phyloP scores from a whole-genome alignment of 169 alveolate genomes.

The Plasmodium knowlesi region DNA sequence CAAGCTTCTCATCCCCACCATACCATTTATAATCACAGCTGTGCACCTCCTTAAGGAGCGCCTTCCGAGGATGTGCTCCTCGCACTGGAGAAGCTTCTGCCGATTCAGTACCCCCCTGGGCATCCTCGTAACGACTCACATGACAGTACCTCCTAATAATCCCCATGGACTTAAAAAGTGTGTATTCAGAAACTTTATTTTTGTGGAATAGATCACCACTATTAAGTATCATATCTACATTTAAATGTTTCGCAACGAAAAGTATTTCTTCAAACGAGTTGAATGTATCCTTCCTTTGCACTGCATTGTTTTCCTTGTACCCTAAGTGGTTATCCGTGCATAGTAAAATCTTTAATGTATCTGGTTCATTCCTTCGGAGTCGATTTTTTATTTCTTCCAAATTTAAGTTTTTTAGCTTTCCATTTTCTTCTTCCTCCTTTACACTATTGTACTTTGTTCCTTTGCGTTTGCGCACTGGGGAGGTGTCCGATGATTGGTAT shows the following conservation, averaged over 20 bases:
- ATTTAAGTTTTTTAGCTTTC: not conserved
- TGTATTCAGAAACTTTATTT: slow-evolving; percentile 89
- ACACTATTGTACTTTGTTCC: not conserved
- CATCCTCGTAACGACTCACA: not conserved
- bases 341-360: slow-evolving; percentile 89
- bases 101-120: not conserved
- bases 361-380: slow-evolving; percentile 54
- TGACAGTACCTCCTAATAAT: slow-evolving; percentile 58
- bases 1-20: not conserved
- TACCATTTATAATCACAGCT: slow-evolving; percentile 27
- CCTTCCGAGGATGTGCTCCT: not conserved
- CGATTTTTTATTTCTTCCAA: not conserved
- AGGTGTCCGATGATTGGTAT: not conserved
- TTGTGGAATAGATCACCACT: slow-evolving; percentile 98
- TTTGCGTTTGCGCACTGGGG: not conserved
- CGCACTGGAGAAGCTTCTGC: not conserved
- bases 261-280: slow-evolving; percentile 95
- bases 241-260: slow-evolving; percentile 87
- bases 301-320: slow-evolving; percentile 91
- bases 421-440: not conserved
- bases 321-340: slow-evolving; percentile 97
- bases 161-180: slow-evolving; percentile 46
- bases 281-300: slow-evolving; percentile 92
- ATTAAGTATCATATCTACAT: slow-evolving; percentile 92
- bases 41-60: slow-evolving; percentile 12